Base-by-base conservation (phyloP, 2,329 filamentous ascomycete species). In the Epichloe elymi region DNA sequence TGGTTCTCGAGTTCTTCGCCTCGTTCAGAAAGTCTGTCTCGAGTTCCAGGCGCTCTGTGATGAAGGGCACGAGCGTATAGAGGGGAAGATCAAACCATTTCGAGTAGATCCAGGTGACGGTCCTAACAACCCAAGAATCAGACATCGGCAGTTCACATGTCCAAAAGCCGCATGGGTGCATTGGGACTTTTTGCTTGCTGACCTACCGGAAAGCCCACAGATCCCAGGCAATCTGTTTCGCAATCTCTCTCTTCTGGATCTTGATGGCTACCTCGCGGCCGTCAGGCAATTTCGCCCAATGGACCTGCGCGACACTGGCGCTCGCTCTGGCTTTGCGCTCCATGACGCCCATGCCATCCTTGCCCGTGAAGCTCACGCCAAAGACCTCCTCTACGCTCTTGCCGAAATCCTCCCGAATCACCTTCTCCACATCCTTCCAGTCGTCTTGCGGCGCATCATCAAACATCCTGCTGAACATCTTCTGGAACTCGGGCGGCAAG, bases 1-100 rank as follows among this genome's bases (percentile, higher is more conserved):
- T 96, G 54, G 79, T 79, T 63, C 89, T 84, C 1, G 87, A 85
- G 65, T 98, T 98, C 58, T 82, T 74, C 5, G 91, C 90, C 70
- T 98, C 93, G 61, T 93, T 91, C 57, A 85, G 73, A 60, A 98
- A 98, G 65, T 98, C 91, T 23, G 91, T 96, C 69, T 98, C 93
- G 3, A 96, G 77, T 70, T 86, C 80, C 15, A 98, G 72, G n/a
- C 93, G 82, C 66, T 97, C 91, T 42, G 84, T 86, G 60, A 97
- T 90, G 65, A 93, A 97, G 0, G 91, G 93, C 1, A 97, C 88
- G 14, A 97, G 72, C 49, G 80, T 86, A 65, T 95, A 94, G 26
- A 97, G 77, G 2, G 93, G 93, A n/a, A 98, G 77, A 60, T 95
- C 87, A 61, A 97, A 97, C 76, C 83, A 87, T 67, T 78, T 85